These are phyloP conservation scores for Starmerella bombi DNA, from an alignment of 805 yeast species.

Conservation along the genomic window DNA sequence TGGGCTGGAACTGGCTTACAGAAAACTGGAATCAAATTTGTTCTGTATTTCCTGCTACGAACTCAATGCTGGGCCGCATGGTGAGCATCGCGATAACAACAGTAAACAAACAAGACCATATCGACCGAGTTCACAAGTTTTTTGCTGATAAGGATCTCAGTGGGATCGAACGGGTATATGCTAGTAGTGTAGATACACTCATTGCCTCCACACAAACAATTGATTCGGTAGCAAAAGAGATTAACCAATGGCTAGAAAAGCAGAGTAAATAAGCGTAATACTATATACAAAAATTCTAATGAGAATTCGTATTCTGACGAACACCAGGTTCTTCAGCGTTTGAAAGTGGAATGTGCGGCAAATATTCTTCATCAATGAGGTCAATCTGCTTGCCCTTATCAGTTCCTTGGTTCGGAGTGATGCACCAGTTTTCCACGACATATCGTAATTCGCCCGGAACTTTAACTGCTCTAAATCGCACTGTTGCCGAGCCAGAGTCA, in stretches of 20 bases:
- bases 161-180: constrained; percentile 38
- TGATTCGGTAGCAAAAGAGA: not conserved
- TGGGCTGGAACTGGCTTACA: constrained; percentile 61
- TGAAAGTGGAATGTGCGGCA: constrained; percentile 24
- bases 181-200: not conserved
- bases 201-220: not conserved
- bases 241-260: not conserved
- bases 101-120: constrained; percentile 44
- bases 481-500: constrained; percentile 38
- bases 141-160: constrained; percentile 36
- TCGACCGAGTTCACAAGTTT: constrained; percentile 39
- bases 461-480: constrained; percentile 58
- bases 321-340: constrained; percentile 16
- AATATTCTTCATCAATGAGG: constrained; percentile 37
- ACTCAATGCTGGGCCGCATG: constrained; percentile 65
- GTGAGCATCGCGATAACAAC: constrained; percentile 49
- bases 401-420: constrained; percentile 37
- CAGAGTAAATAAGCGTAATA: not conserved
- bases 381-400: constrained; percentile 27
- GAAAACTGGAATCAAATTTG: constrained; percentile 58
- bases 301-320: not conserved
- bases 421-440: constrained; percentile 48
- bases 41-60: constrained; percentile 63
- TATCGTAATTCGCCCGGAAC: constrained; percentile 45
- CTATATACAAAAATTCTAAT: not conserved